phyloP scores from a whole-genome alignment of 495 filamentous ascomycete genomes.

The Xylaria palmicola region DNA sequence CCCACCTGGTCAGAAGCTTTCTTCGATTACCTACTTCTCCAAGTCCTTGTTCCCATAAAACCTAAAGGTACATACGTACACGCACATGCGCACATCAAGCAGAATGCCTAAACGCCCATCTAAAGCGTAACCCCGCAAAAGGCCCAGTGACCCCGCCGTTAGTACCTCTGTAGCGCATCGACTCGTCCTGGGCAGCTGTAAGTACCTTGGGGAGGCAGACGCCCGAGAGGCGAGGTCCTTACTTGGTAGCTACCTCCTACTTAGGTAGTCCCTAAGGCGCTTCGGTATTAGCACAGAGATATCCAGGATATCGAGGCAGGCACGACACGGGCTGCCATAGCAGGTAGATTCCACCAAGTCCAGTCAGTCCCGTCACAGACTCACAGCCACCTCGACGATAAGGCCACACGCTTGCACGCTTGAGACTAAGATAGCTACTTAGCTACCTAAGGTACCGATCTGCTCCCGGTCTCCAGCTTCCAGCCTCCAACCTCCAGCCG shows the following conservation, averaged over 20 bases:
- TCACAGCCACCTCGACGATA: constrained; percentile 1
- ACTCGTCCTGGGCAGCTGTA: not conserved
- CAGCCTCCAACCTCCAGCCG: too few relatives aligned
- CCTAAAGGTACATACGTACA: not conserved
- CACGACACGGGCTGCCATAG: too few relatives aligned
- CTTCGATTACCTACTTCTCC: too few relatives aligned
- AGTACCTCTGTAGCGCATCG: not conserved
- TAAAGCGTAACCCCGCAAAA: constrained; percentile 7
- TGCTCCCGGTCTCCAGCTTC: too few relatives aligned
- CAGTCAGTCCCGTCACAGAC: not conserved
- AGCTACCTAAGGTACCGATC: not conserved
- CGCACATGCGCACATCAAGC: not conserved
- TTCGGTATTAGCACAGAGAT: too few relatives aligned
- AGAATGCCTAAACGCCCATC: not conserved
- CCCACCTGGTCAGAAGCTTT: too few relatives aligned
- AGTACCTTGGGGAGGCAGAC: not conserved
- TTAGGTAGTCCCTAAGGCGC: too few relatives aligned
- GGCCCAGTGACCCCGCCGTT: not conserved
- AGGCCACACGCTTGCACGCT: not conserved
- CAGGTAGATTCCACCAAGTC: not conserved
- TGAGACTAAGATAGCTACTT: not conserved
- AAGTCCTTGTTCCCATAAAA: too few relatives aligned
- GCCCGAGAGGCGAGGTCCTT: not conserved
- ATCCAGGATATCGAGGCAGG: too few relatives aligned
- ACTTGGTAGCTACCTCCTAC: not conserved